Evolutionary conservation across 2,329 filamentous ascomycete genomes (phyloP).

Genomic region (Zymoseptoria crescenta): DNA sequence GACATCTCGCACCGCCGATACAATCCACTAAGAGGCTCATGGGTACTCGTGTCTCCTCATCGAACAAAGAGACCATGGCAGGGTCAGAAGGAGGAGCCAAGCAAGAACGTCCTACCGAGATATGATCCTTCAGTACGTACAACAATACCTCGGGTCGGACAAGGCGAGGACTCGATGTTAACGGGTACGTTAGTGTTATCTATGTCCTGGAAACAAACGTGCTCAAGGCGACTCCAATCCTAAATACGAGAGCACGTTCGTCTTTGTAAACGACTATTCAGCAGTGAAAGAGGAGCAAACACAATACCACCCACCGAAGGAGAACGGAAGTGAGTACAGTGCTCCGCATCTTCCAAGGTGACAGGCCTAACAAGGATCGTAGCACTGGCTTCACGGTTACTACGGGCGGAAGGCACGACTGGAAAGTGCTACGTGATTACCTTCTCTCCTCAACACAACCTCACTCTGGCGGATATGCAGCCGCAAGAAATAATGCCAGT

Average conservation of each 20-base stretch:
- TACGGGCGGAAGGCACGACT: conserved; percentile 77
- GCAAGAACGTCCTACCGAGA: conserved; percentile 51
- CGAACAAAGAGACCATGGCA: conserved; percentile 97
- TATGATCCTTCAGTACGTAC: conserved; percentile 60
- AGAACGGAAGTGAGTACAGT: conserved; percentile 40
- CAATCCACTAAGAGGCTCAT: conserved; percentile 82
- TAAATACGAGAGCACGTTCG: conserved; percentile 76
- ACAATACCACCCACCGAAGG: conserved; percentile 56
- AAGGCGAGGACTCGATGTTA: conserved; percentile 4
- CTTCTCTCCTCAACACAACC: conserved; percentile 82
- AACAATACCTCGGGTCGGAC: neutral
- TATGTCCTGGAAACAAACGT: conserved; percentile 85
- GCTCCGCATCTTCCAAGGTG: neutral
- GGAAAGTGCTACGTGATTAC: conserved; percentile 96
- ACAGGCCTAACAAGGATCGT: neutral
- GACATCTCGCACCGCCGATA: conserved; percentile 95
- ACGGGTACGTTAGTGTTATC: conserved; percentile 61
- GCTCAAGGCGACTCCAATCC: conserved; percentile 84
- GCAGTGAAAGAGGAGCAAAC: conserved; percentile 91
- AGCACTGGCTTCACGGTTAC: conserved; percentile 68
- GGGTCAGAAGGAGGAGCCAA: conserved; percentile 46
- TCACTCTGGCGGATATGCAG: conserved; percentile 85
- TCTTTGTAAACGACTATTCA: conserved; percentile 96
- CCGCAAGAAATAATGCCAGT: conserved; percentile 70
- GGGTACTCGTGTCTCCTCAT: conserved; percentile 92